Conservation (phyloP, 169 alveolate genomes). For the Cryptosporidium canis region DNA sequence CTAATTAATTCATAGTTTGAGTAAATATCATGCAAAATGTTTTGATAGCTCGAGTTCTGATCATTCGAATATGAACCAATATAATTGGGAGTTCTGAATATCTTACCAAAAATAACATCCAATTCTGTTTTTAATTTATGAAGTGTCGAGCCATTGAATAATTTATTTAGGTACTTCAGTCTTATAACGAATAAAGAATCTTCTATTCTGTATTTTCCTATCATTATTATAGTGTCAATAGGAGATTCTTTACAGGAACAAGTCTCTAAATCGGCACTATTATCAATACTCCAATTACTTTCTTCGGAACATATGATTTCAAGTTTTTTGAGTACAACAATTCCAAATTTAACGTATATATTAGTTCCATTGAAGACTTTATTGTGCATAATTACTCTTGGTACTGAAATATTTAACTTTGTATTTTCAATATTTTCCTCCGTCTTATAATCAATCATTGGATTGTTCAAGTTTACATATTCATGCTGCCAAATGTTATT, state of each 20-base stretch:
- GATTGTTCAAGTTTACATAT: neutral
- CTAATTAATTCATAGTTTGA: neutral
- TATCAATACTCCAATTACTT: neutral
- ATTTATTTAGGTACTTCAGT: neutral
- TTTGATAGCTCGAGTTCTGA: neutral
- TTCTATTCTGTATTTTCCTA: neutral
- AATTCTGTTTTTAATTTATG: neutral
- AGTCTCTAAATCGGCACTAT: neutral
- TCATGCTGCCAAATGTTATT: slow-evolving; percentile 45
- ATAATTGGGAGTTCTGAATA: neutral
- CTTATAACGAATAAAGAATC: neutral
- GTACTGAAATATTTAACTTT: neutral
- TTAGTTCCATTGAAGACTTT: neutral
- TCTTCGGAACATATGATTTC: neutral
- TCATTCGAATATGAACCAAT: neutral
- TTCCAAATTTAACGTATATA: neutral
- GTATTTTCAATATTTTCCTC: neutral
- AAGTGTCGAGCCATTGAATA: neutral
- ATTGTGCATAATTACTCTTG: neutral
- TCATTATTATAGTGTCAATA: slow-evolving; percentile 4
- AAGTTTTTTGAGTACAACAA: neutral
- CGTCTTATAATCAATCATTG: neutral
- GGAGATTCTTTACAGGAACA: slow-evolving; percentile 28
- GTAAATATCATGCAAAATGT: neutral
- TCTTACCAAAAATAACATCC: slow-evolving; percentile 1